Conservation (phyloP, 129 eudicot genomes). For the Sambucus nigra region DNA sequence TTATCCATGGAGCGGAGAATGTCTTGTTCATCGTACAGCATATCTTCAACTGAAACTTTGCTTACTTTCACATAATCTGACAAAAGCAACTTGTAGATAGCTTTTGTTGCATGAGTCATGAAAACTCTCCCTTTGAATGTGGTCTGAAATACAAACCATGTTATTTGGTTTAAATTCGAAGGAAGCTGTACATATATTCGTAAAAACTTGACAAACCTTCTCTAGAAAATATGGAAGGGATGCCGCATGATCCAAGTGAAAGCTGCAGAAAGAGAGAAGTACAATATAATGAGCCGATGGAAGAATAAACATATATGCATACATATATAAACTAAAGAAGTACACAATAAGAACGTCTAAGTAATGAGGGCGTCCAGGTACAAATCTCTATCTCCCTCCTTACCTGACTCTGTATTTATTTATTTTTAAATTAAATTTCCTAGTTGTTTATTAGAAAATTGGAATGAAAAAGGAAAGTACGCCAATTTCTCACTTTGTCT, state of each 20-base stretch:
- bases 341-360: not conserved
- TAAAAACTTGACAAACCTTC: constrained; percentile 41
- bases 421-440: too few species aligned
- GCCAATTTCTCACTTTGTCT: too few species aligned
- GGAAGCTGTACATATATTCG: not conserved
- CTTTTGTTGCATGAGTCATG: constrained; percentile 99
- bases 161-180: not conserved
- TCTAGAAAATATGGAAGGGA: constrained; percentile 96
- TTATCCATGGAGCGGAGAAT: constrained; percentile 92
- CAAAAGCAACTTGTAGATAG: constrained; percentile 86
- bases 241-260: constrained; percentile 99
- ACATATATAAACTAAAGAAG: too few species aligned
- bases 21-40: constrained; percentile 91
- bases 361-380: too few species aligned
- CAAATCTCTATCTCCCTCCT: too few species aligned
- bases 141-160: constrained; percentile 43
- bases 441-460: too few species aligned
- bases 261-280: constrained; percentile 39
- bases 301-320: too few species aligned
- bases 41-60: constrained; percentile 94
- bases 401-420: too few species aligned
- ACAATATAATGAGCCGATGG: constrained; percentile 5
- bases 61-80: constrained; percentile 96
- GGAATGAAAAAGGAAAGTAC: too few species aligned
- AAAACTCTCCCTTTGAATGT: constrained; percentile 87